Percentiles rank a stretch among this genome's conserved stretches.
Evolutionary conservation across 2,329 filamentous ascomycete species (phyloP).

Genomic region (Fusarium piperis): DNA sequence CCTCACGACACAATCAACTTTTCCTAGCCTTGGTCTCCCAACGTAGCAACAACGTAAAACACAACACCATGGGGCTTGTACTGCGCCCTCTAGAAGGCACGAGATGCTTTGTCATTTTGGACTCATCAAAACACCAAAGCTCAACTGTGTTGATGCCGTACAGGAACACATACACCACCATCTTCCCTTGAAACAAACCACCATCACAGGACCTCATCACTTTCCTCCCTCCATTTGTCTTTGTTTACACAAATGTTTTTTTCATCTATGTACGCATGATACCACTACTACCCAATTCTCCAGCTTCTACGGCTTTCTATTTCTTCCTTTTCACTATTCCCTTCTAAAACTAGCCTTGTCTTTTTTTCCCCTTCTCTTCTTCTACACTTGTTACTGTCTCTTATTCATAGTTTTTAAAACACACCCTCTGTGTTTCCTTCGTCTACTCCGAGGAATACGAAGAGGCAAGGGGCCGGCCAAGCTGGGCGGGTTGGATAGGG

Average conservation of each 20-base stretch:
- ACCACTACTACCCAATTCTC: conserved; percentile 28
- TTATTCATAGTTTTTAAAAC: neutral
- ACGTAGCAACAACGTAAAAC: conserved; percentile 11
- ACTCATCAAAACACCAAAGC: neutral
- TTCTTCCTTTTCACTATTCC: conserved; percentile 10
- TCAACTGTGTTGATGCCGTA: neutral
- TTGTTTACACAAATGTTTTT: conserved; percentile 20
- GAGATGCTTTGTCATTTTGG: conserved; percentile 7
- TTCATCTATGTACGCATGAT: conserved; percentile 36
- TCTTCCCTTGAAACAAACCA: conserved; percentile 9
- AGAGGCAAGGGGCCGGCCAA: neutral
- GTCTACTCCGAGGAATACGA: neutral
- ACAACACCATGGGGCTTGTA: conserved; percentile 10
- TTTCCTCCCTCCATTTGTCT: conserved; percentile 28
- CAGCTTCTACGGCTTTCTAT: conserved; percentile 21
- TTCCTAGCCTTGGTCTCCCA: conserved; percentile 15
- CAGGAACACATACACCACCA: conserved; percentile 9
- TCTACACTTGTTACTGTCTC: conserved; percentile 12
- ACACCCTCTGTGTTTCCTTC: conserved; percentile 5
- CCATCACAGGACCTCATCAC: neutral
- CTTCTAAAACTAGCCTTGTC: conserved; percentile 15
- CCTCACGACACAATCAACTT: conserved; percentile 22
- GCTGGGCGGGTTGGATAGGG: conserved; percentile 24
- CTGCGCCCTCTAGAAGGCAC: conserved; percentile 7
- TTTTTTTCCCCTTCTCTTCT: neutral